These are phyloP conservation scores for Staphylotrichum longicolle DNA, from an alignment of 495 filamentous ascomycete species.

Conservation along the genomic window DNA sequence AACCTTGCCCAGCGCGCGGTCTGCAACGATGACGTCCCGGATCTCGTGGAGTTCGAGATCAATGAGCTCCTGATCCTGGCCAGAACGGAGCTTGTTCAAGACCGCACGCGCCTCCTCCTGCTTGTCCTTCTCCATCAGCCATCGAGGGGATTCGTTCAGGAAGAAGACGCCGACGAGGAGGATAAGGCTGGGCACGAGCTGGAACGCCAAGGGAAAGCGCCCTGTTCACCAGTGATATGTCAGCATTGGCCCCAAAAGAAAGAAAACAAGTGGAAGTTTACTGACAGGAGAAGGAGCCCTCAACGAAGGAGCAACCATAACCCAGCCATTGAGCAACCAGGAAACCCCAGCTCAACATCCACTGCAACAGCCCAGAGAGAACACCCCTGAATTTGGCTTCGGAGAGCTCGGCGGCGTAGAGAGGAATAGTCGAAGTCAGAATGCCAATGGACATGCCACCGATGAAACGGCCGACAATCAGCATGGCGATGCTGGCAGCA, in stretches of 20 bases:
- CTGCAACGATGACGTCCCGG: background rate
- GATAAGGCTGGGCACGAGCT: background rate
- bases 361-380: background rate
- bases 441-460: background rate
- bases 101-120: background rate
- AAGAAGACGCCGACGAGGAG: background rate
- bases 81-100: background rate
- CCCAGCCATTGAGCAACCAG: background rate
- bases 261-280: background rate
- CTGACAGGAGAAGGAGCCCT: background rate
- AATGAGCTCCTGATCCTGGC: background rate
- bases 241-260: no score
- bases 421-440: background rate
- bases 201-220: background rate
- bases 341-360: background rate
- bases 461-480: background rate
- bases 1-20: background rate
- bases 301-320: background rate
- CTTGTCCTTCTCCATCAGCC: slow-evolving; percentile 1
- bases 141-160: slow-evolving; percentile 1
- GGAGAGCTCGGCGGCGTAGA: background rate
- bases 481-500: background rate
- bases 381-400: background rate
- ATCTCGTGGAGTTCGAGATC: background rate
- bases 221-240: background rate